A percentile compares a stretch with the other conserved stretches of the same genome.
These are phyloP conservation scores for Aspergillus nidulans DNA, from an alignment of 495 filamentous ascomycete species.

Conservation along the genomic window DNA sequence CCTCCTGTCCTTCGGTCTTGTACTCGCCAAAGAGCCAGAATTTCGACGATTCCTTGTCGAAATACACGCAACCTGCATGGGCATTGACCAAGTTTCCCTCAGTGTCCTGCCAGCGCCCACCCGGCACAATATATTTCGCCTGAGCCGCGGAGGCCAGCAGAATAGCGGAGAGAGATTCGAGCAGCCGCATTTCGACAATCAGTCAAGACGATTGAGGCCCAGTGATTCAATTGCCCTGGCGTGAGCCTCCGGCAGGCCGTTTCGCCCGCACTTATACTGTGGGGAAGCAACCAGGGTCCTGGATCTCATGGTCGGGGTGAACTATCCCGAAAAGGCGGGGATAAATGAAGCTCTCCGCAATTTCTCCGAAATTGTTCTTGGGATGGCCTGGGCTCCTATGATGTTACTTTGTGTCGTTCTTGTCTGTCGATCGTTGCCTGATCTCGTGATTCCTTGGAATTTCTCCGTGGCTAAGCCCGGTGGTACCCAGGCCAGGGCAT, in stretches of 20 bases:
- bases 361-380: slow-evolving; percentile 8
- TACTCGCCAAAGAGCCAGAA: slow-evolving; percentile 29
- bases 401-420: neutral
- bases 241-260: neutral
- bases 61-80: slow-evolving; percentile 19
- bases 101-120: slow-evolving; percentile 24
- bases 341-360: slow-evolving; percentile 5
- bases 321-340: slow-evolving; percentile 8
- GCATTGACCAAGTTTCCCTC: slow-evolving; percentile 22
- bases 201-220: neutral
- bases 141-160: slow-evolving; percentile 3
- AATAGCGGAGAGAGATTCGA: neutral
- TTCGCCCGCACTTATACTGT: neutral
- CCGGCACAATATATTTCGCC: slow-evolving; percentile 24
- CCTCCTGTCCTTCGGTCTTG: slow-evolving; percentile 23
- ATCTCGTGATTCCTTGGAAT: neutral
- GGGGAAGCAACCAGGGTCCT: neutral
- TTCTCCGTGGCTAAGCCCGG: slow-evolving; percentile 12
- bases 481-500: neutral
- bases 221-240: neutral
- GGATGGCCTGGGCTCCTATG: neutral
- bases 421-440: neutral
- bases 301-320: neutral
- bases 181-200: neutral
- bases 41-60: slow-evolving; percentile 19